Evolutionary conservation across 2,329 filamentous ascomycete species (phyloP), one percentile per base, ranked within the genome.

Genomic region (Phialemoniopsis sp.): DNA sequence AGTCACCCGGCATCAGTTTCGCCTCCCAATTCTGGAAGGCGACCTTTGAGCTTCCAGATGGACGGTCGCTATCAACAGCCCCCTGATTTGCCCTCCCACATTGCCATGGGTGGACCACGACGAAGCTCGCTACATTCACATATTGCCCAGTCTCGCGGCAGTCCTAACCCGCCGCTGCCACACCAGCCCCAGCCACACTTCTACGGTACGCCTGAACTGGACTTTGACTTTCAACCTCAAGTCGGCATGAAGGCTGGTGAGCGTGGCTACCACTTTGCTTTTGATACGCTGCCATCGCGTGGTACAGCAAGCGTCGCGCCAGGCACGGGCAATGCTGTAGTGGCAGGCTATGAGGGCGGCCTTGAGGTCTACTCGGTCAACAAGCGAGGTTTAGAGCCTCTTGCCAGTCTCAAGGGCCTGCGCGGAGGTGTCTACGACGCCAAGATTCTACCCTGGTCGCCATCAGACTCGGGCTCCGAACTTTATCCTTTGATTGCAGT

Each of bases 331-430:
- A 83, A 85, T 58, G 79, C 87, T 18, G 68, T 89, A 33, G 62
- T 95, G 5, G 77, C 88, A 8, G 90, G 90, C 2, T 89, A 82
- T 49, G 85, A 95, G 56, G 87, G 88, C 32, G 83, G 83, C 2
- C 57, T 96, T 36, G 85, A 91, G 46, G 75, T 95, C 13, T 83
- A 87, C 48, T 72, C 79, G 15, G 74, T 94, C 21, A 79, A 81
- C 32, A 87, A 84, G 53, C 80, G 82, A 45, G 85, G 85, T 36
- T 60, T 88, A 39, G 84, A 88, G 40, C 72, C 78, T 16, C 65
- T 89, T 21, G 82, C 82, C 15, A 79, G 79, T 40, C 65, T 96
- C 35, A 83, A 85, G 53, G 88, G 87, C 5, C 68, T 96, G 19
- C 79, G 82, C 51, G 91, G 91, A 31, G 82, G 82, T 16, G 87